Conservation (phyloP, 371 early-diverging fungal species). For the Apophysomyces trapeziformis region DNA sequence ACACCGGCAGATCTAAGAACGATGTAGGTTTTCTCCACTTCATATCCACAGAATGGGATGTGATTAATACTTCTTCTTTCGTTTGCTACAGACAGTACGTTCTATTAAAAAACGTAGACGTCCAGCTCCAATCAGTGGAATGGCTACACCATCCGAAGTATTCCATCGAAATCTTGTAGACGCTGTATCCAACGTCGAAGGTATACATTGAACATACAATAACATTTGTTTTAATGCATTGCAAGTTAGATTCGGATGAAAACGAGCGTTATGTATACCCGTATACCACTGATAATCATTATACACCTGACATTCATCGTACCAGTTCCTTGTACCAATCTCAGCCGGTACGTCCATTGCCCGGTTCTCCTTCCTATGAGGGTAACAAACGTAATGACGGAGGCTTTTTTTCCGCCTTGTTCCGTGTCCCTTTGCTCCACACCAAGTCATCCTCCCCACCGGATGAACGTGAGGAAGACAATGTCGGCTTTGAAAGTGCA, state of each 20-base stretch:
- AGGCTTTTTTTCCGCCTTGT: conserved; percentile 20
- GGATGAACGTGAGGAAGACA: conserved; percentile 17
- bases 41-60: neutral
- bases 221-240: neutral
- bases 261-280: conserved; percentile 55
- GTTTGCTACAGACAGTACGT: conserved; percentile 2
- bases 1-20: neutral
- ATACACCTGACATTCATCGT: conserved; percentile 9
- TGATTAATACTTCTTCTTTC: neutral
- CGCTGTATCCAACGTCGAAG: conserved; percentile 47
- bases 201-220: conserved; percentile 13
- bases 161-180: conserved; percentile 42
- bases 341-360: conserved; percentile 28
- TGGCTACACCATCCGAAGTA: conserved; percentile 42
- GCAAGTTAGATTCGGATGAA: conserved; percentile 49
- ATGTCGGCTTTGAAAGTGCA: conserved; percentile 7
- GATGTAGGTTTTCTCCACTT: neutral
- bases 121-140: conserved; percentile 35
- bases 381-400: conserved; percentile 4
- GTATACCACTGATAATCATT: conserved; percentile 24
- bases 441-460: neutral
- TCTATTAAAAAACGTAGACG: conserved; percentile 32
- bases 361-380: conserved; percentile 10
- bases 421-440: conserved; percentile 3
- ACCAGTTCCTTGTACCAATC: conserved; percentile 26